These are phyloP conservation scores for Eleusine indica DNA, from an alignment of 176 grass and related monocot genomes.

Conservation along the genomic window DNA sequence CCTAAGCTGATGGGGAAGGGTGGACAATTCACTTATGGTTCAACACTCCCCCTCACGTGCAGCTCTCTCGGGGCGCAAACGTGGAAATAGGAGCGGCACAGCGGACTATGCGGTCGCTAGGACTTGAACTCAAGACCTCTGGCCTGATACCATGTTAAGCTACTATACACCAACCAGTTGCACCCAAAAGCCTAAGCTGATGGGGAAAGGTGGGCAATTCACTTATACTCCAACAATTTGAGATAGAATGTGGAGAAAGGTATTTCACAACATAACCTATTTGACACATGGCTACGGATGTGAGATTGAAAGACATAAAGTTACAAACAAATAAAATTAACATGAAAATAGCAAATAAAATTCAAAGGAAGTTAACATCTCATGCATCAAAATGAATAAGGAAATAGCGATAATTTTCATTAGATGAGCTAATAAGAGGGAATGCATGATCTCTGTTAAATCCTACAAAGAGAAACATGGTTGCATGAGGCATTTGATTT, in stretches of 20 bases:
- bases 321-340: constrained; percentile 16
- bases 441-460: too few relatives aligned
- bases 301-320: background rate
- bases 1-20: too few relatives aligned
- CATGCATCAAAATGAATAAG: background rate
- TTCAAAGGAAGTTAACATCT: background rate
- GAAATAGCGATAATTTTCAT: background rate
- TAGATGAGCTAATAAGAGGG: constrained; percentile 18
- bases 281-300: constrained; percentile 2
- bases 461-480: background rate
- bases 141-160: too few relatives aligned
- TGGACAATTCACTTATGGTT: too few relatives aligned
- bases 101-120: too few relatives aligned
- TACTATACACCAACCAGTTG: too few relatives aligned
- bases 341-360: constrained; percentile 1
- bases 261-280: constrained; percentile 18
- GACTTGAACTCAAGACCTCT: too few relatives aligned
- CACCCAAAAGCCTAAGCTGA: too few relatives aligned
- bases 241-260: background rate
- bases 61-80: too few relatives aligned
- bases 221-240: background rate
- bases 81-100: too few relatives aligned
- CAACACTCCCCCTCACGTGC: too few relatives aligned
- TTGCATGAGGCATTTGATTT: background rate
- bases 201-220: too few relatives aligned